phyloP scores from a whole-genome alignment of 2,329 filamentous ascomycete genomes.

The Pezicula neosporulosa region DNA sequence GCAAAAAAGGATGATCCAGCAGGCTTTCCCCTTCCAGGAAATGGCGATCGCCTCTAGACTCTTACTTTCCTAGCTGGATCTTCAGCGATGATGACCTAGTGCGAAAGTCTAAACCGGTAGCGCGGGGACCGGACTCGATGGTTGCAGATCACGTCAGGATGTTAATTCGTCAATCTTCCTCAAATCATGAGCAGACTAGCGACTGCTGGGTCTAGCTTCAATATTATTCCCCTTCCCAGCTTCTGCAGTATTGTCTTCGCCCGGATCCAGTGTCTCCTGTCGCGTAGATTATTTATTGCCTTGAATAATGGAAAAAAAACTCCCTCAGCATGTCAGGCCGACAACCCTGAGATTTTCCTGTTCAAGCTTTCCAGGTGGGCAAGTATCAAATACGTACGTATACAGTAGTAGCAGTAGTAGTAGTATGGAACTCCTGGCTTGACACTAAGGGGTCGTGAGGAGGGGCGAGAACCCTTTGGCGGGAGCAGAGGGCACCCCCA shows the following conservation, averaged over 20 bases:
- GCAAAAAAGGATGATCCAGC: neutral
- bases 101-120: neutral
- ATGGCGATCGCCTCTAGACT: too few species aligned
- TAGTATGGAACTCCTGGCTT: neutral
- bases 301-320: neutral
- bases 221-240: too few species aligned
- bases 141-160: neutral
- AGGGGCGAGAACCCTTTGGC: neutral
- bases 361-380: too few species aligned
- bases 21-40: too few species aligned
- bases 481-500: neutral
- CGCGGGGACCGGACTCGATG: neutral
- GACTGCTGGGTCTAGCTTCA: too few species aligned
- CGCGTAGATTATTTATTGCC: neutral
- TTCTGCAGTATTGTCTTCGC: too few species aligned
- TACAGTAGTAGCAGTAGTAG: neutral
- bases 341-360: neutral
- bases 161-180: neutral
- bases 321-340: neutral
- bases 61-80: neutral
- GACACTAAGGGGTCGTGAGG: neutral
- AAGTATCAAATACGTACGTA: neutral
- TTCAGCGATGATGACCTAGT: neutral
- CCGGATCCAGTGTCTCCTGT: neutral
- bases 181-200: neutral